Percentiles rank a stretch among this genome's conserved stretches.
phyloP scores from a whole-genome alignment of 2,329 filamentous ascomycete species.

The Aspergillus costaricaensis region DNA sequence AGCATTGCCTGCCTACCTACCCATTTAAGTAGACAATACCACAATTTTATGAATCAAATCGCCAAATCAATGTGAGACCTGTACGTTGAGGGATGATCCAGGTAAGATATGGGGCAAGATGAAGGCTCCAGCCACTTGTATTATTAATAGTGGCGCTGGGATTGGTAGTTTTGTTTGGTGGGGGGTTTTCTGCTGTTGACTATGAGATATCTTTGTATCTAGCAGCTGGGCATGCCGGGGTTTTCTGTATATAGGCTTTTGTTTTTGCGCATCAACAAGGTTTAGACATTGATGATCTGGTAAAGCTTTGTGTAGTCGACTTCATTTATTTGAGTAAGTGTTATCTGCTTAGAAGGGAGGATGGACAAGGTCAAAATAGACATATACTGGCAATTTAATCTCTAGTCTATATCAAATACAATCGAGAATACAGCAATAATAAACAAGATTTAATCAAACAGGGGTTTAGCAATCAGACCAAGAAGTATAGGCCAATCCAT shows the following conservation, averaged over 20 bases:
- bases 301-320: not conserved
- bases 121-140: not conserved
- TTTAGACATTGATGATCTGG: not conserved
- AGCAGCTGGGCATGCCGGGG: constrained; percentile 5
- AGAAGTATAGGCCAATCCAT: not conserved
- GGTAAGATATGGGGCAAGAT: not conserved
- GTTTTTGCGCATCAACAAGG: not conserved
- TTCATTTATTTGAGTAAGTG: not conserved
- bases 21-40: constrained; percentile 1
- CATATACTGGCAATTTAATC: constrained; percentile 8
- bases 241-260: constrained; percentile 8
- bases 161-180: not conserved
- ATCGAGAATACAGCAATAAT: not conserved
- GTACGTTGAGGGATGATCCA: not conserved
- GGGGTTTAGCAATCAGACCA: not conserved
- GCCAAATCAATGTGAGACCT: not conserved
- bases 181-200: not conserved
- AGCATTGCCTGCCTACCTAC: constrained; percentile 13
- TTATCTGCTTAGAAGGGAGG: not conserved
- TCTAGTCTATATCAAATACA: constrained; percentile 5
- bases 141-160: not conserved
- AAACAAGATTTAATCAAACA: not conserved
- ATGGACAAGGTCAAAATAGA: not conserved
- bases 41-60: not conserved
- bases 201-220: not conserved